Base-by-base conservation (phyloP, 192 early-diverging fungal genomes). In the Linnemannia hyalina region DNA sequence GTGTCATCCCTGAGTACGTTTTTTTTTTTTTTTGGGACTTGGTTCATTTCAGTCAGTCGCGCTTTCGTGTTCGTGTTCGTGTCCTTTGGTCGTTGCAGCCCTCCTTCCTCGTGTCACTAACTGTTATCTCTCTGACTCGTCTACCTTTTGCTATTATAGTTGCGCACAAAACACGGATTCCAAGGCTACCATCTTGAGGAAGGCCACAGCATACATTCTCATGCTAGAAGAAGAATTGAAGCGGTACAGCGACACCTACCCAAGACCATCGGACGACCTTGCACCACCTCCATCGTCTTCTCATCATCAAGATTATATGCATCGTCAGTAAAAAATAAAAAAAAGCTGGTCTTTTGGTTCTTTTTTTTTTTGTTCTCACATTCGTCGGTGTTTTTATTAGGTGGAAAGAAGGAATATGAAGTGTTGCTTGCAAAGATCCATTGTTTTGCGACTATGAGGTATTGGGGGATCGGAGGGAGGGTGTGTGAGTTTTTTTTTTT, bases 151-250 rank as follows among this genome's bases (percentile, higher is more conserved):
- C 44, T 42, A n/a, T 63, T 29, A 46, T 68, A 84, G 82, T 35
- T 88, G 89, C 73, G 87, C 82, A 26, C 76, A 88, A 54, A 88
- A 81, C 42, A 70, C 86, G 18, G 89, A 89, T 63, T 89, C 89
- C 10, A 89, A 89, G 70, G 89, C 89, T 5, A 80, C 76, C 0
- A 89, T 89, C 70, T 49, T 89, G 54, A 46, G 70, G 49, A 89
- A 89, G 81, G 83, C 83, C 23, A 75, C 77, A 35, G 79, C 78
- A n/a, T 85, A 85, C 55, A 85, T 85, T 29, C 70, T 85, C n/a
- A 32, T 68, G 13, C 75, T 85, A 5, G 83, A 85, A 46, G 83
- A 80, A 23, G 83, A 85, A 40, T 38, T 85, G 55, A 75, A 57
- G 29, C 23, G 71, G 22, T 80, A 85, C 26, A 44, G 78, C 10